These are phyloP conservation scores for Tuber brumale DNA, from an alignment of 495 filamentous ascomycete genomes.

Conservation along the genomic window DNA sequence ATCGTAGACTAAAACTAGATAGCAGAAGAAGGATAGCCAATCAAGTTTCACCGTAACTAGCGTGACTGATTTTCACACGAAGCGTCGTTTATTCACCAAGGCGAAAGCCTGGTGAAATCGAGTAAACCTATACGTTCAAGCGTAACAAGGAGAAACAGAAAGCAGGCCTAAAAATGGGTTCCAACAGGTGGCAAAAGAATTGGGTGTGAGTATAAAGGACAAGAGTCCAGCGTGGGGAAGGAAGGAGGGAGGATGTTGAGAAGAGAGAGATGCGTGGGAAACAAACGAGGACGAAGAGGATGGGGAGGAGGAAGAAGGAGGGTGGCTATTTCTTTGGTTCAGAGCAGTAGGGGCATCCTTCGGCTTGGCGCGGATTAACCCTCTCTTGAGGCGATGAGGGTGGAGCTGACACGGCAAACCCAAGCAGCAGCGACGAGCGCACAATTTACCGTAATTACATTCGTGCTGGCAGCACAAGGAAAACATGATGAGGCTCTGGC, in stretches of 20 bases:
- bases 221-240: conserved; percentile 10
- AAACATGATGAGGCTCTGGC: neutral
- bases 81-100: conserved; percentile 12
- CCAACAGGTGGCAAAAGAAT: neutral
- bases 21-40: neutral
- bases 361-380: conserved; percentile 4
- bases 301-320: neutral
- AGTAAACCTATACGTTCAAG: neutral
- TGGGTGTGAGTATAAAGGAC: conserved; percentile 2
- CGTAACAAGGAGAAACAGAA: neutral
- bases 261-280: conserved; percentile 14
- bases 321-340: neutral
- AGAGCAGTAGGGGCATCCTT: neutral
- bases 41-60: neutral
- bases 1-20: conserved; percentile 11
- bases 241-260: conserved; percentile 11
- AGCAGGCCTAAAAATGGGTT: neutral
- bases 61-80: conserved; percentile 2
- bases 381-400: neutral
- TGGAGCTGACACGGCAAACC: neutral
- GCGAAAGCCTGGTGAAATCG: neutral
- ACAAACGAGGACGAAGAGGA: conserved; percentile 15
- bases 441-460: neutral
- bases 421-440: neutral
- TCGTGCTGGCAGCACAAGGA: neutral